Evolutionary conservation across 2,329 filamentous ascomycete species (phyloP), one percentile per base, ranked within the genome.

Genomic region (Fusarium nisikadoi): DNA sequence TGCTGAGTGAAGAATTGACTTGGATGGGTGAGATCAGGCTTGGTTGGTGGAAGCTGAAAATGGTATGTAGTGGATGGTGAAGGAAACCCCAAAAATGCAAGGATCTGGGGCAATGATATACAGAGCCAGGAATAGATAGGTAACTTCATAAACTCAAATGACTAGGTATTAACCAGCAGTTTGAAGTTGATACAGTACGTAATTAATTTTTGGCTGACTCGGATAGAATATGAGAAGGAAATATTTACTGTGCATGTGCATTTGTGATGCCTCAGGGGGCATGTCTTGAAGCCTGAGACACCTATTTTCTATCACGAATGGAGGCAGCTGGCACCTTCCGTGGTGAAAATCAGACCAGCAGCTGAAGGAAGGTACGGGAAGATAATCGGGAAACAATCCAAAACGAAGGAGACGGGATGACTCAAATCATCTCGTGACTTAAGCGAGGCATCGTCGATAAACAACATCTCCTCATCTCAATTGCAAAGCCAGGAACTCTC

Each of bases 1-100:
- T 47, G 27, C 31, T 49, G 58, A 43, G 62, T 42, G 33, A 67
- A 67, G 52, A 39, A 62, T 38, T 59, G 57, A 67, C 33, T 63
- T 72, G 66, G 70, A 59, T 72, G 70, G 65, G 42, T 55, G 57
- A 42, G 57, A 36, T 58, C 27, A 19, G 35, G 36, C 47, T 60
- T 72, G 70, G 70, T 72, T 72, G 70, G 70, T 73, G 70, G 65
- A 58, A 72, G 70, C 65, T 62, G 55, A 50, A 52, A 27, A 31
- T 62, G 29, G 29, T 47, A 7, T 16, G 36, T 46, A 42, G 46
- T 67, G 65, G 70, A 57, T 62, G 57, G 70, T 42, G 45, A 57
- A 59, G 49, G 60, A 54, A 67, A 68, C 70, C 61, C 55, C 33
- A 39, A 19, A 56, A 57, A 52, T 62, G 42, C 53, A 70, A 59